Conservation (phyloP, 768 basidiomycete genomes). For the Porpolomopsis calyptriformis region DNA sequence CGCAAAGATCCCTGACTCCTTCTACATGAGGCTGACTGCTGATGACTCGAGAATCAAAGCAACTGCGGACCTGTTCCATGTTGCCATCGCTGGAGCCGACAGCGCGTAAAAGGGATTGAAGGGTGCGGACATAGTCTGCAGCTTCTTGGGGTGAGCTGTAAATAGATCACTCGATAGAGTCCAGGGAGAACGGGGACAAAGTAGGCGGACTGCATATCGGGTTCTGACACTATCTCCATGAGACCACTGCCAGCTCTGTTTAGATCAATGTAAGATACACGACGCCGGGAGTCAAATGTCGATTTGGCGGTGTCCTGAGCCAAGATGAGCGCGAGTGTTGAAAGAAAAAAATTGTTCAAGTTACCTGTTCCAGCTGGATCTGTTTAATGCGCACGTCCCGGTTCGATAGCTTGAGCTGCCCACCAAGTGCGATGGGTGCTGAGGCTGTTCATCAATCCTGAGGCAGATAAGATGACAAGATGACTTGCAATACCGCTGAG, state of each 20-base stretch:
- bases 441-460: background rate
- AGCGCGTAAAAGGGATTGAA: conserved; percentile 73
- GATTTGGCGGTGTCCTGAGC: conserved; percentile 92
- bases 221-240: conserved; percentile 93
- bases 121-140: conserved; percentile 68
- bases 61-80: conserved; percentile 73
- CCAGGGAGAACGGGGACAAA: background rate
- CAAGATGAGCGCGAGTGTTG: conserved; percentile 5
- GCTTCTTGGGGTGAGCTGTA: conserved; percentile 77
- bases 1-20: conserved; percentile 75
- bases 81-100: conserved; percentile 88
- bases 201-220: conserved; percentile 62
- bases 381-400: conserved; percentile 75
- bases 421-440: conserved; percentile 76
- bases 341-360: conserved; percentile 6
- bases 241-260: conserved; percentile 84
- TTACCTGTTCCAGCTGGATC: conserved; percentile 90
- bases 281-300: conserved; percentile 41
- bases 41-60: background rate
- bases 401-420: conserved; percentile 39
- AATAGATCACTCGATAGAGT: conserved; percentile 17
- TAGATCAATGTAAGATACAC: conserved; percentile 62
- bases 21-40: background rate
- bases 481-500: background rate
- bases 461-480: background rate